phyloP scores from a whole-genome alignment of 164 flowering plant species.

The Umbellularia californica region DNA sequence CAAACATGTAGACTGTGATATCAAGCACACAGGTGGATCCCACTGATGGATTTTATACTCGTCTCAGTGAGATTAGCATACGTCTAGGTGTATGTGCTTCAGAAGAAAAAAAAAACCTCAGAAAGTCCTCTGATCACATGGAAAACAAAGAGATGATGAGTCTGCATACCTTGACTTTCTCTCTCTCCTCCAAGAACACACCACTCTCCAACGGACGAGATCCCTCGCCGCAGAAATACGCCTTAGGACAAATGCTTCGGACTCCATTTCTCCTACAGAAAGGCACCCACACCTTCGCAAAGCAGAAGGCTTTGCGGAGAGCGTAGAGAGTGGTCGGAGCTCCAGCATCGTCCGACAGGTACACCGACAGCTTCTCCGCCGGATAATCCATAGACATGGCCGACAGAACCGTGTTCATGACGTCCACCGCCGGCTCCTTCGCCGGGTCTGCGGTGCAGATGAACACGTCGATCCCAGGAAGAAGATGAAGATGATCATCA shows the following conservation, averaged over 20 bases:
- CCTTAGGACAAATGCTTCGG: constrained; percentile 41
- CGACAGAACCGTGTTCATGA: constrained; percentile 72
- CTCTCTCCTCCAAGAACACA: background rate
- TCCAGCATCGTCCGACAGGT: constrained; percentile 68
- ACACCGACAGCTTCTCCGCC: constrained; percentile 50
- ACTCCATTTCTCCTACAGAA: constrained; percentile 48
- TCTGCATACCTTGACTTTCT: background rate
- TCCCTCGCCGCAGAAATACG: constrained; percentile 32
- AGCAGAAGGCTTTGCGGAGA: constrained; percentile 35
- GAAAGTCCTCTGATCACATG: too few relatives aligned
- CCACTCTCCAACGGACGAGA: background rate
- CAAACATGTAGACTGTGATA: too few relatives aligned
- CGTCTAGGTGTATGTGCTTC: too few relatives aligned
- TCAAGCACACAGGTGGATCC: too few relatives aligned
- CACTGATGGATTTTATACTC: too few relatives aligned
- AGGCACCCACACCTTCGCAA: constrained; percentile 54
- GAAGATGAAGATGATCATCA: constrained; percentile 5
- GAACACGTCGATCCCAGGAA: constrained; percentile 52
- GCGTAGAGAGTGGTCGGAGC: constrained; percentile 37
- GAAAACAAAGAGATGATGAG: too few relatives aligned
- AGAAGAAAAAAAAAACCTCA: too few relatives aligned
- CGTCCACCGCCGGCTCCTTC: constrained; percentile 49
- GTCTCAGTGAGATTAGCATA: too few relatives aligned
- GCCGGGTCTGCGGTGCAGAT: constrained; percentile 58
- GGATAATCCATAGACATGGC: constrained; percentile 70